These are phyloP conservation scores for Breynia disticha DNA, from an alignment of 441 rosid species.

Conservation along the genomic window DNA sequence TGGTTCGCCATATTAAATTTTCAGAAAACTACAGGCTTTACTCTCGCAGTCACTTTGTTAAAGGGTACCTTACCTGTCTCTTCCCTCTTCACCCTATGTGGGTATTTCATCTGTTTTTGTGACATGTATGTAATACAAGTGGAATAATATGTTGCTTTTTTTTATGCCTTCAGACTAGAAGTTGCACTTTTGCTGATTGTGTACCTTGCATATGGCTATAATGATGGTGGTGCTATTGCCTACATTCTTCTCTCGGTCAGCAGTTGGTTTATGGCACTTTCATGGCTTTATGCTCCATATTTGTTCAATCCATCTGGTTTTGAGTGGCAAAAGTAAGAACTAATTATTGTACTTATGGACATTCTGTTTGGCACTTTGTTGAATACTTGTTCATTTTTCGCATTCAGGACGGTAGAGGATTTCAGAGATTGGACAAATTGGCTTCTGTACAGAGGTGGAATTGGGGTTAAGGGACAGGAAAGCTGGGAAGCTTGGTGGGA, in stretches of 20 bases:
- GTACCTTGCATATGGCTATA: conserved; percentile 81
- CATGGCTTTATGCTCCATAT: conserved; percentile 99
- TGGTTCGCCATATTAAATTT: conserved; percentile 85
- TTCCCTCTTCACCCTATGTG: conserved; percentile 2
- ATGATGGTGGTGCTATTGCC: conserved; percentile 66
- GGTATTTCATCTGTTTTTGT: neutral
- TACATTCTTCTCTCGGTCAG: conserved; percentile 84
- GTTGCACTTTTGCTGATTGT: conserved; percentile 77
- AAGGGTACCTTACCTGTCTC: conserved; percentile 45
- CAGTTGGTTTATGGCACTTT: conserved; percentile 97
- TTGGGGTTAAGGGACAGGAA: conserved; percentile 97
- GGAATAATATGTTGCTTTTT: conserved; percentile 14
- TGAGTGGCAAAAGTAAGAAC: conserved; percentile 95
- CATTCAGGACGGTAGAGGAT: conserved; percentile 86
- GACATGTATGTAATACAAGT: conserved; percentile 1
- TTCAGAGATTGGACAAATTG: conserved; percentile 99
- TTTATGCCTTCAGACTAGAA: conserved; percentile 54
- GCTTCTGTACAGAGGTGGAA: conserved; percentile 99
- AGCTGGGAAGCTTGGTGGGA: conserved; percentile 99
- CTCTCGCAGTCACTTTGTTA: conserved; percentile 96
- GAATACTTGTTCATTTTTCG: conserved; percentile 12
- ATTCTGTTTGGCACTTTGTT: neutral
- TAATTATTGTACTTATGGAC: conserved; percentile 11
- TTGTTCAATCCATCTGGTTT: conserved; percentile 97
- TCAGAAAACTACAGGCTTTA: conserved; percentile 94